These are phyloP conservation scores for Calocybe gambosa DNA, from an alignment of 1,284 basidiomycete genomes.

Conservation along the genomic window DNA sequence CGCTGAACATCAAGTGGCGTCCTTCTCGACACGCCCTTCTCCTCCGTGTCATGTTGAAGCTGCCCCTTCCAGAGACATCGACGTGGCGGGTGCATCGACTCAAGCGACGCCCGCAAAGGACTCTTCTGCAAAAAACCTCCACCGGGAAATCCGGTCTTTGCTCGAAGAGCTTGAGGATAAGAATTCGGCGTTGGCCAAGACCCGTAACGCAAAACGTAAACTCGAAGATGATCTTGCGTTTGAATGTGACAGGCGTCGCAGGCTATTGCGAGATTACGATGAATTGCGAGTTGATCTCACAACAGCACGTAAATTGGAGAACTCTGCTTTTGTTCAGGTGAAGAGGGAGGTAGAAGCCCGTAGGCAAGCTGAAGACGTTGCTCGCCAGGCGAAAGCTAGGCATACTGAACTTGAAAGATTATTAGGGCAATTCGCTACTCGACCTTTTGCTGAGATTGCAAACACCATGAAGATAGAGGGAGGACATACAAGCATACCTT, in stretches of 20 bases:
- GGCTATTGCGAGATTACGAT: slow-evolving; percentile 33
- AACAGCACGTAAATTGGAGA: slow-evolving; percentile 29
- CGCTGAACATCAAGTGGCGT: not conserved
- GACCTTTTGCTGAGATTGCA: slow-evolving; percentile 7
- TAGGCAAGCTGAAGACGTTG: slow-evolving; percentile 31
- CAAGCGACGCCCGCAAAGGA: not conserved
- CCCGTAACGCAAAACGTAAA: slow-evolving; percentile 39
- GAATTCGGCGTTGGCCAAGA: slow-evolving; percentile 23
- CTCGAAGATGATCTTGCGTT: slow-evolving; percentile 36
- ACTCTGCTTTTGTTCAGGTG: slow-evolving; percentile 32
- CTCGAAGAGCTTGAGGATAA: slow-evolving; percentile 31
- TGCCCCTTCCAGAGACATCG: not conserved
- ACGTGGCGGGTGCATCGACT: not conserved
- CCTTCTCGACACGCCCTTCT: not conserved
- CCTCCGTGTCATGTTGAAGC: not conserved
- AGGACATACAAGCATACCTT: not conserved
- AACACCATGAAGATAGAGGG: slow-evolving; percentile 10
- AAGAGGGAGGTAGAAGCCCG: slow-evolving; percentile 34
- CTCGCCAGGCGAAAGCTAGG: slow-evolving; percentile 20
- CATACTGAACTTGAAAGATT: slow-evolving; percentile 14
- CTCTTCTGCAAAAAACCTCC: slow-evolving; percentile 19
- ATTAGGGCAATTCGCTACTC: slow-evolving; percentile 8
- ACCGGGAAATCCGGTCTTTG: slow-evolving; percentile 37
- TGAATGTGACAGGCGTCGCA: slow-evolving; percentile 39
- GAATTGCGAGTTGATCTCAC: slow-evolving; percentile 30